Base-by-base conservation (phyloP, 1,139 yeast genomes). In the Geotrichum klebahnii region DNA sequence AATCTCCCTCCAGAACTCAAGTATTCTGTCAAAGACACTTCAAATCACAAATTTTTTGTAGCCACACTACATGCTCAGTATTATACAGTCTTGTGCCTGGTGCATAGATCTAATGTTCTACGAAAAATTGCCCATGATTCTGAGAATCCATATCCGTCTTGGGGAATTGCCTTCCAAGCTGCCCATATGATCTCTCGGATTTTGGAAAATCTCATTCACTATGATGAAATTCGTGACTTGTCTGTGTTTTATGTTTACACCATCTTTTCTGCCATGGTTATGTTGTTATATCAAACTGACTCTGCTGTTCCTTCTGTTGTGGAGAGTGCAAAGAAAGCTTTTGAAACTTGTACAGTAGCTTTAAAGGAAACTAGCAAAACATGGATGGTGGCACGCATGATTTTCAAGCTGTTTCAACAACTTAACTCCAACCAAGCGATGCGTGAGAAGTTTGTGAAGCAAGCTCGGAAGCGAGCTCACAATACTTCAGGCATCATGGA, bases 91-190 rank as follows among this genome's bases (percentile, higher is more conserved):
- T 73, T 86, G 47, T 82, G 84, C 59, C 71, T 84, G 59, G 78
- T 84, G 42, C 95, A 86, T 64, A 72, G 90, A 48, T 79, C 88
- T 8, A 84, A 84, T 60, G 79, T 85, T 53, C 68, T 80, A 37
- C 24, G 49, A 12, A 48, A 48, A 29, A 29, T 40, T 1, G n/a
- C 20, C 5, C 72, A 79, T 54, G 72, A 75, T 8, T 50, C 52
- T 59, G 37, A 60, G 51, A 79, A 75, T 61, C 78, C 76, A 51
- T 83, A 82, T 64, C 89, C 92, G 1, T 80, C 88, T 5, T 82
- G 92, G 85, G 89, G 92, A 12, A 84, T 86, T 55, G 84, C 90
- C 2, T 85, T 85, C 71, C 90, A 84, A 65, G 88, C 95, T 0
- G 88, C 94, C 1, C 80, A 87, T 61, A 83, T 84, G 84, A 82